A percentile compares a stretch with the other conserved stretches of the same genome.
These are phyloP conservation scores for Arctium minus DNA, from an alignment of 129 eudicot species.

Conservation along the genomic window DNA sequence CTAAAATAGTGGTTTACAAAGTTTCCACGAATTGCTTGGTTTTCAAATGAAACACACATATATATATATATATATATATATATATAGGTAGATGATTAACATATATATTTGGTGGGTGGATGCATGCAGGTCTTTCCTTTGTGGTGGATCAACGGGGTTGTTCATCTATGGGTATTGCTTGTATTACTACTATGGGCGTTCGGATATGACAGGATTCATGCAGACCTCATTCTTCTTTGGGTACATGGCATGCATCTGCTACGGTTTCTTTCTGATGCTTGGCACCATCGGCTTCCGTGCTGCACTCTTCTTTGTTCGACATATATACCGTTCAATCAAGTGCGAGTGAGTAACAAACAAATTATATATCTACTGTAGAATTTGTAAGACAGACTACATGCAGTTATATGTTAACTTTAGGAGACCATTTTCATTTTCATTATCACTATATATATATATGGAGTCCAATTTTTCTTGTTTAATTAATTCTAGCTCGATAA, in stretches of 20 bases:
- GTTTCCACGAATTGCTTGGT: too few relatives aligned
- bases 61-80: not conserved
- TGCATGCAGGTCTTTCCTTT: conserved; percentile 43
- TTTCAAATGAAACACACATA: too few relatives aligned
- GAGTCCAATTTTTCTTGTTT: not conserved
- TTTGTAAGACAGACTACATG: not conserved
- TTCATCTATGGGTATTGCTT: conserved; percentile 51
- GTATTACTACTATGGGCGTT: conserved; percentile 48
- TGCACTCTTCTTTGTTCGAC: conserved; percentile 50
- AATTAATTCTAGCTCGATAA: not conserved
- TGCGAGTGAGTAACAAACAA: conserved; percentile 31
- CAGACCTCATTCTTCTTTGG: conserved; percentile 59
- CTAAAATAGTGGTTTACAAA: too few relatives aligned
- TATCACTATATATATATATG: not conserved
- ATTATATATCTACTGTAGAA: not conserved
- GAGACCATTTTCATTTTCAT: not conserved
- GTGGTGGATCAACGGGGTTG: conserved; percentile 58
- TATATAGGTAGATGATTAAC: not conserved
- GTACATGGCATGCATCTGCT: conserved; percentile 58
- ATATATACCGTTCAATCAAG: conserved; percentile 52
- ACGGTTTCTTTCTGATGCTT: conserved; percentile 58
- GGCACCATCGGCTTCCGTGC: conserved; percentile 54
- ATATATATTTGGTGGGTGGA: not conserved
- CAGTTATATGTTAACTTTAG: not conserved
- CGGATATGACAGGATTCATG: conserved; percentile 61